Base-by-base conservation (phyloP, 495 filamentous ascomycete genomes). In the Talaromyces liani region DNA sequence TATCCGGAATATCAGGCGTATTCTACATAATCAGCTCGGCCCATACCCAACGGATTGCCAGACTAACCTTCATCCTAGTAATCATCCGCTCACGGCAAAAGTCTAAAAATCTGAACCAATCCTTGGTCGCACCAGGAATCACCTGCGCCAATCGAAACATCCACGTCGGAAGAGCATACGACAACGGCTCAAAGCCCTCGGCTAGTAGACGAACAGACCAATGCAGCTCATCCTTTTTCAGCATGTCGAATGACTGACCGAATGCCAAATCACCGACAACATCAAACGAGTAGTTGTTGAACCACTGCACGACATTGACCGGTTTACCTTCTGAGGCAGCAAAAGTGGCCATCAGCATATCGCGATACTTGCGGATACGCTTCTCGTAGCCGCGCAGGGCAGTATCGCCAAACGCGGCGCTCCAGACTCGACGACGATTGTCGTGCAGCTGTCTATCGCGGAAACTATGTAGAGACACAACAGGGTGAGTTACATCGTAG, bases 191-290 rank as follows among this genome's bases (percentile, higher is more conserved):
- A 61, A 76, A 64, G 4, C 69, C 69, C 8, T 66, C 63, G 14
- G 64, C 57, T 36, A 79, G 39, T 3, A 71, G 60, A 20, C 57
- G 51, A 12, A 79, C 65, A 1, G 67, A 69, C 41, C 67, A 72
- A 64, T 76, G 78, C 57, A 71, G 68, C 53, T 72, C 61, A 24
- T 70, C 64, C 29, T 68, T 64, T 55, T 72, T 64, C 0, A 83
- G 66, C 74, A 77, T 78, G 47, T 70, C 71, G 64, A 81, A 82
- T 1, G 73, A 74, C 36, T 71, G 68, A 3, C 73, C 78, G 65
- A 83, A 84, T 1, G 78, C 76, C 3, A 83, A 64, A 59, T 82
- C 79, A 2, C 79, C 79, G 74, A 84, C 80, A 12, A 82, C 70
- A 62, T 84, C 81, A 57, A 82, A 84, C 49, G 71, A 70, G 61